These are phyloP conservation scores for Cytauxzoon felis DNA, from an alignment of 169 alveolate species.

Conservation along the genomic window DNA sequence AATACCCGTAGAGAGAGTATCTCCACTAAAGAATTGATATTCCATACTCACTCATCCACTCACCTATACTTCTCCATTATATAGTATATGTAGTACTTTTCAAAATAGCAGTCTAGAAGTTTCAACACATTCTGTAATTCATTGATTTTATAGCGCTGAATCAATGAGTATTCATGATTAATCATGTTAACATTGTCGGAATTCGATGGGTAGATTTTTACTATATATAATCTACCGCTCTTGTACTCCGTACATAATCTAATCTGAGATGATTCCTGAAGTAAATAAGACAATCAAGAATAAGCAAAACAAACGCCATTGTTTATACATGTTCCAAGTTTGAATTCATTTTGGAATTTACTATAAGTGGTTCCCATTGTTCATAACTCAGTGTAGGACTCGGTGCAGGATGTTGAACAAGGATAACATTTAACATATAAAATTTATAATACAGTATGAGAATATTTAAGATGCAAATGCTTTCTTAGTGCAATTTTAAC, in stretches of 20 bases:
- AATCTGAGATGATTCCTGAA: constrained; percentile 10
- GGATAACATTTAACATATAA: too few relatives aligned
- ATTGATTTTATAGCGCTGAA: background rate
- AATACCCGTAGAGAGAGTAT: background rate
- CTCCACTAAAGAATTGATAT: constrained; percentile 2
- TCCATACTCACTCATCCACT: background rate
- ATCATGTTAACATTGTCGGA: constrained; percentile 2
- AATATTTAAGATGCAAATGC: too few relatives aligned
- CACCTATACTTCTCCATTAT: background rate
- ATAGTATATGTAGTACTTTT: constrained; percentile 16
- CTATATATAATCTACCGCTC: constrained; percentile 9
- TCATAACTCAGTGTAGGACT: too few relatives aligned
- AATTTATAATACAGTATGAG: too few relatives aligned
- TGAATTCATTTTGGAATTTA: constrained; percentile 18
- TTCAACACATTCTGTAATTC: background rate
- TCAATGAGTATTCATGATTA: background rate
- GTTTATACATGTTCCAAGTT: constrained; percentile 5
- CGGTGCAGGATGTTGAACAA: too few relatives aligned
- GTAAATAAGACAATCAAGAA: background rate
- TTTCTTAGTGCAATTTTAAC: too few relatives aligned
- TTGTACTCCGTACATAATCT: constrained; percentile 6
- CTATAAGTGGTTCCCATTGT: constrained; percentile 1
- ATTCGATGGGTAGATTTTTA: constrained; percentile 9
- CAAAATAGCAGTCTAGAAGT: constrained; percentile 14
- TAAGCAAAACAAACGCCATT: constrained; percentile 3